phyloP scores from a whole-genome alignment of 495 filamentous ascomycete species.

The Neurospora sp. region DNA sequence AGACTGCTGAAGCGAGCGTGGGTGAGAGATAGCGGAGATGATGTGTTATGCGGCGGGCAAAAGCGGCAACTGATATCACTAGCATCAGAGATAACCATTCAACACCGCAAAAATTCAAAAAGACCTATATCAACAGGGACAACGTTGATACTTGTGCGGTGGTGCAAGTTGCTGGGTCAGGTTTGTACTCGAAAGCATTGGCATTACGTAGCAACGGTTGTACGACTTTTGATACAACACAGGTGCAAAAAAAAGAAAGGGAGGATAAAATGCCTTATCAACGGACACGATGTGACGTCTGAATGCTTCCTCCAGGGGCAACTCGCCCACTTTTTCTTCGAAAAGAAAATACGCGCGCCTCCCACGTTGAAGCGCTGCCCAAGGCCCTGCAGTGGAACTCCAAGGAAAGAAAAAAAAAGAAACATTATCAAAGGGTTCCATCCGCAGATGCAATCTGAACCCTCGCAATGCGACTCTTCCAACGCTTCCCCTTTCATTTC shows the following conservation, averaged over 20 bases:
- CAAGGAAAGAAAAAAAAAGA: background rate
- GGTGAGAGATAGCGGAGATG: background rate
- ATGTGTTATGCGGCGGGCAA: background rate
- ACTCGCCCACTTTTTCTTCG: background rate
- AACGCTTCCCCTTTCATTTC: background rate
- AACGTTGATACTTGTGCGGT: background rate
- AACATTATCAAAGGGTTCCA: background rate
- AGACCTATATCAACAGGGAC: background rate
- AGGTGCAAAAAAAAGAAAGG: background rate
- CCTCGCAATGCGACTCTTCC: background rate
- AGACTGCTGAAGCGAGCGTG: background rate
- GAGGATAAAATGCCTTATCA: background rate
- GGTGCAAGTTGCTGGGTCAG: background rate
- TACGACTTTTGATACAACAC: background rate
- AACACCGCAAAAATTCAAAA: background rate
- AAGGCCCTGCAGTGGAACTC: background rate
- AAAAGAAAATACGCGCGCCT: background rate
- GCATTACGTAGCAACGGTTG: background rate
- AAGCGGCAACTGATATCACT: background rate
- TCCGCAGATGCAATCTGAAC: background rate
- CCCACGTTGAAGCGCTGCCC: background rate
- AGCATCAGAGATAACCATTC: background rate
- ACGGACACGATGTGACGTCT: background rate
- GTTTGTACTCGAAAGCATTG: background rate
- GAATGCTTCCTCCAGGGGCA: background rate